phyloP scores from a whole-genome alignment of 257 asterid genomes.

The Gentiana dahurica region DNA sequence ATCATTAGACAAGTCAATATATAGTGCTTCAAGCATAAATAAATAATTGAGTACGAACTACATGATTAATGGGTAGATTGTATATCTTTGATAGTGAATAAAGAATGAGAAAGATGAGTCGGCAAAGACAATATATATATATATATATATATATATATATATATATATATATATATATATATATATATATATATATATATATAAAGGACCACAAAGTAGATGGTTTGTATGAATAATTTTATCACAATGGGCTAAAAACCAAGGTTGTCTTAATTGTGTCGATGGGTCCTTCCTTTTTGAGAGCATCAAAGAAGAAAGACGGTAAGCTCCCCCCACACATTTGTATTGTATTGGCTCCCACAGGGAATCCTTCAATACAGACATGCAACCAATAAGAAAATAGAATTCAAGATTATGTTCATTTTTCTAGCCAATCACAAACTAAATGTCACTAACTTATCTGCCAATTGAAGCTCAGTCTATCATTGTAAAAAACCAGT shows the following conservation, averaged over 20 bases:
- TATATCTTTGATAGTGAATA: no score
- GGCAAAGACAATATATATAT: no score
- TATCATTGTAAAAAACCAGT: background rate
- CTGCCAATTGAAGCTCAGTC: slow-evolving; percentile 17
- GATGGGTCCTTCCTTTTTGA: background rate
- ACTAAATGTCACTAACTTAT: slow-evolving; percentile 15
- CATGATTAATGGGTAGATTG: no score
- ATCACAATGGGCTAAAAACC: slow-evolving; percentile 21
- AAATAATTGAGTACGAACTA: no score
- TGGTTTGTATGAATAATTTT: slow-evolving; percentile 15
- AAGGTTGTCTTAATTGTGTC: slow-evolving; percentile 12
- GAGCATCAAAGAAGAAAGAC: slow-evolving; percentile 7
- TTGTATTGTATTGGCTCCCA: slow-evolving; percentile 15
- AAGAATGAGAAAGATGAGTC: no score
- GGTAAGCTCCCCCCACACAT: slow-evolving; percentile 12
- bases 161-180: no score
- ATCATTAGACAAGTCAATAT: no score
- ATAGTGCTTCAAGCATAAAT: no score
- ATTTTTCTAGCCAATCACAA: slow-evolving; percentile 34
- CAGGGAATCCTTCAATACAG: slow-evolving; percentile 30
- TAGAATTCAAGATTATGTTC: slow-evolving; percentile 25
- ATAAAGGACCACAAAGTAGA: slow-evolving; percentile 37
- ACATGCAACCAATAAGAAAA: slow-evolving; percentile 34
- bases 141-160: no score
- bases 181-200: no score